These are phyloP conservation scores for Sporothrix humicola DNA, from an alignment of 2,329 filamentous ascomycete species.

Conservation along the genomic window DNA sequence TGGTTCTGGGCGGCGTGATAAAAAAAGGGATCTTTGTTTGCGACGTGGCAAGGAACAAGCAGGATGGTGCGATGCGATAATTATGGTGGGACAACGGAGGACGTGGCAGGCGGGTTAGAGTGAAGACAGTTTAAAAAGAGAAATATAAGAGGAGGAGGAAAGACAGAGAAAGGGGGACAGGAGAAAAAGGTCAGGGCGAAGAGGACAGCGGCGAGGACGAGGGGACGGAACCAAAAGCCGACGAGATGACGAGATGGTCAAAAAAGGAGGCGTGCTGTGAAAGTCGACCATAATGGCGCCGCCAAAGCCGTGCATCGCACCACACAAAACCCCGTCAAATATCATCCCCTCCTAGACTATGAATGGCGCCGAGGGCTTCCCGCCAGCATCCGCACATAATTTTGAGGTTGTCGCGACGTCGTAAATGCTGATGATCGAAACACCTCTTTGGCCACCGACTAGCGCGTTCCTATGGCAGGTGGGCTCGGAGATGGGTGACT, in stretches of 20 bases:
- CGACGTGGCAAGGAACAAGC: no score
- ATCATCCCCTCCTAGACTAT: not conserved
- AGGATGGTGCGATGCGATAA: not conserved
- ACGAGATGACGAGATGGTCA: not conserved
- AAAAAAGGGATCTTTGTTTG: not conserved
- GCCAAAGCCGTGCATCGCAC: not conserved
- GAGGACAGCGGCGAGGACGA: not conserved
- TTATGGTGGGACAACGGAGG: not conserved
- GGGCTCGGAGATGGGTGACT: not conserved
- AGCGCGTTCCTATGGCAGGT: not conserved
- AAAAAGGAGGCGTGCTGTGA: not conserved
- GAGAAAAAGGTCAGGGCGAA: not conserved
- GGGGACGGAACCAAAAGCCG: not conserved
- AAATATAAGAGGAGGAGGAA: not conserved
- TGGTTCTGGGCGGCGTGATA: not conserved
- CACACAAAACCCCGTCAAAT: not conserved
- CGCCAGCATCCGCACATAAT: conserved; percentile 7
- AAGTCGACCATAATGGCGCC: not conserved
- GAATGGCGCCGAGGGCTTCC: not conserved
- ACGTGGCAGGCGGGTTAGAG: not conserved
- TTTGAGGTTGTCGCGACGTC: conserved; percentile 11
- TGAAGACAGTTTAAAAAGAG: not conserved
- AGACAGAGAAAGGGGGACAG: not conserved
- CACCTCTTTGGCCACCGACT: conserved; percentile 26
- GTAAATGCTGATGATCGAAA: not conserved